Evolutionary conservation across 2,329 filamentous ascomycete species (phyloP), one percentile per base, ranked within the genome.

Genomic region (Domatiomyces globalis): DNA sequence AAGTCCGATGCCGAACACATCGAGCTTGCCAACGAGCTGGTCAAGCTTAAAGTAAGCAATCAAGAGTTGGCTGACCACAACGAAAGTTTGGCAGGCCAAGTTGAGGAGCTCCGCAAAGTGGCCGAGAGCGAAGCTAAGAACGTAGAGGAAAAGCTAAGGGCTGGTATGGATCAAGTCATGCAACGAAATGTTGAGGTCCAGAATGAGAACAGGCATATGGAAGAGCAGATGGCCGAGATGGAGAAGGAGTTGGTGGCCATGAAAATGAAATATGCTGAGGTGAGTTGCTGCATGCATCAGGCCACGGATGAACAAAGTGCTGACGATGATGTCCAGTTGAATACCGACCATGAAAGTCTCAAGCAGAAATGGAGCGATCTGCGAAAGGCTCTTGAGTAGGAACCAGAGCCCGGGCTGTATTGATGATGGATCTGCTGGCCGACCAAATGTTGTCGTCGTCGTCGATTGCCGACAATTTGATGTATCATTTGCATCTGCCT

Each of bases 211-310:
- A 77, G 85, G 54, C 79, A 76, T 52, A 71, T 98, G 59, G 89
- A 95, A 68, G 90, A 94, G 64, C 86, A 92, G 63, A 78, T 95
- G 77, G 77, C 80, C 4, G 88, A 95, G 60, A 85, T 96, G 73
- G 92, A 96, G 73, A 85, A 89, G 68, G 82, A 88, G 66, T 73
- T 98, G 58, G 90, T 98, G 56, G 80, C 84, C 65, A 92, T 88
- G 1, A 98, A 98, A 77, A 85, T 98, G 85, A 80, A 81, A 63
- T 88, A 89, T 72, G 92, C 92, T 50, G 87, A 95, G 82, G 90
- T 95, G 76, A 73, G 83, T 73, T 49, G n/a, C 44, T 49, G 45
- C 15, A 43, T 46, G 15, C 8, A 17, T 9, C 6, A n/a, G n/a
- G n/a, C n/a, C n/a, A n/a, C n/a, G n/a, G 20, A 45, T 4, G 10